phyloP scores from a whole-genome alignment of 352 stramenopile genomes.

The Pythium aristosporum region DNA sequence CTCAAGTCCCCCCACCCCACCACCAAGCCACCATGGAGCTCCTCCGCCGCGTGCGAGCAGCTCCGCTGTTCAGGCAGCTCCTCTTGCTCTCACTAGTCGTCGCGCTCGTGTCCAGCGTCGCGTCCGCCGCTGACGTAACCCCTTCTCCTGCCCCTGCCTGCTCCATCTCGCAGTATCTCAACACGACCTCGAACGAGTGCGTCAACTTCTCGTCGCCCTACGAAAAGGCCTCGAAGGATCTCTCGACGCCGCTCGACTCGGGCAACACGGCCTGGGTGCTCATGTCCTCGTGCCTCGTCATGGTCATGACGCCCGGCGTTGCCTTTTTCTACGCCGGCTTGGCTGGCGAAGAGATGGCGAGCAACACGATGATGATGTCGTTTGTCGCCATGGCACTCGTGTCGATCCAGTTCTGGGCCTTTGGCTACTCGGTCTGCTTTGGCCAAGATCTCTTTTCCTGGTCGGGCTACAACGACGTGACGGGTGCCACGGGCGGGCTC shows the following conservation, averaged over 20 bases:
- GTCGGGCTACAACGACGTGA: constrained; percentile 56
- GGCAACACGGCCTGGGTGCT: constrained; percentile 56
- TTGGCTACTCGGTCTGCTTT: constrained; percentile 76
- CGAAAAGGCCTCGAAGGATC: constrained; percentile 27
- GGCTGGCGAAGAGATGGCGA: constrained; percentile 64
- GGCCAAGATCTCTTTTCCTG: constrained; percentile 59
- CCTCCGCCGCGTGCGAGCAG: constrained; percentile 1
- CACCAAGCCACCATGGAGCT: constrained; percentile 1
- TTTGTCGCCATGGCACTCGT: constrained; percentile 73
- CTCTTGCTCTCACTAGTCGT: constrained; percentile 4
- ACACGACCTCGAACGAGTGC: constrained; percentile 27
- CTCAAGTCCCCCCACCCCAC: not conserved
- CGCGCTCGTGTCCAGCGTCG: not conserved
- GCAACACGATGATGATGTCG: constrained; percentile 82
- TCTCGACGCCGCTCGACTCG: constrained; percentile 26
- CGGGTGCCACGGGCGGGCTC: constrained; percentile 35
- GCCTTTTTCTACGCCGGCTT: constrained; percentile 78
- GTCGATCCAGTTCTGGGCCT: constrained; percentile 75
- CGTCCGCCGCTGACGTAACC: not conserved
- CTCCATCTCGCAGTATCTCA: constrained; percentile 26
- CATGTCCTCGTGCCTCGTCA: constrained; percentile 34
- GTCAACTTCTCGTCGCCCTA: constrained; percentile 28
- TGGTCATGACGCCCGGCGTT: constrained; percentile 51
- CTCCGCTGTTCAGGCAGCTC: constrained; percentile 6
- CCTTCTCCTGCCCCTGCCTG: constrained; percentile 4